Base-by-base conservation (phyloP, 1,284 basidiomycete genomes). In the Omphalotus olearius region DNA sequence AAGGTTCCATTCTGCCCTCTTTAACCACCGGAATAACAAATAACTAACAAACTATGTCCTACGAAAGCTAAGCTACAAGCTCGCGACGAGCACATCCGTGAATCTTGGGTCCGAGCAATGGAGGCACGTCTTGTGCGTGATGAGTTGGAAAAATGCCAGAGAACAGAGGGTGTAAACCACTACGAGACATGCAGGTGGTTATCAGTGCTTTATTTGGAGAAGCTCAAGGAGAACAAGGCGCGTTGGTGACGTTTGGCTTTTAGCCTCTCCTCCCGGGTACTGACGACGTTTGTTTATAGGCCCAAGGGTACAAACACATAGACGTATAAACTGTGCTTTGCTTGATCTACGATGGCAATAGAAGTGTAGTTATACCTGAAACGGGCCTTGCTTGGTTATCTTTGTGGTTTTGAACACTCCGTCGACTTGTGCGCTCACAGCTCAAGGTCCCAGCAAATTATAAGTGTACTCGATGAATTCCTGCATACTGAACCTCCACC, bases 61-160 rank as follows among this genome's bases (percentile, higher is more conserved):
- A 38, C 16, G 26, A 14, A 52, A 88, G 86, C 76, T 23, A 81
- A 78, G 65, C 66, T 87, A 43, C 68, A 78, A 59, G 78, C 80
- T 58, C 87, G 91, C 46, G 93, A 96, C 55, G 75, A 84, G 44
- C 78, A 83, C 69, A 78, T 98, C 63, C 87, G 92, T 54, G 93
- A 97, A 72, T 88, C 89, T 52, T 99, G 96, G 96, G 79, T 98
- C 42, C 88, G 85, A 63, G 85, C 90, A 23, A 97, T 98, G 93
- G 93, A 98, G 71, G 85, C 87, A 20, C 83, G 92, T 46, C 77
- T 99, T 54, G 92, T 98, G 48, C 84, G 87, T 57, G 87, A 93
- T 57, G 91, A 97, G 70, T 81, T 99, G 52, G 81, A 85, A 57
- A 95, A 93, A 69, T 99, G 96, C 71, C 92, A 96, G 67, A 80